A percentile compares a stretch with the other conserved stretches of the same genome.
Conservation (phyloP, 2,329 filamentous ascomycete species). For the Hypoxylon sp. region DNA sequence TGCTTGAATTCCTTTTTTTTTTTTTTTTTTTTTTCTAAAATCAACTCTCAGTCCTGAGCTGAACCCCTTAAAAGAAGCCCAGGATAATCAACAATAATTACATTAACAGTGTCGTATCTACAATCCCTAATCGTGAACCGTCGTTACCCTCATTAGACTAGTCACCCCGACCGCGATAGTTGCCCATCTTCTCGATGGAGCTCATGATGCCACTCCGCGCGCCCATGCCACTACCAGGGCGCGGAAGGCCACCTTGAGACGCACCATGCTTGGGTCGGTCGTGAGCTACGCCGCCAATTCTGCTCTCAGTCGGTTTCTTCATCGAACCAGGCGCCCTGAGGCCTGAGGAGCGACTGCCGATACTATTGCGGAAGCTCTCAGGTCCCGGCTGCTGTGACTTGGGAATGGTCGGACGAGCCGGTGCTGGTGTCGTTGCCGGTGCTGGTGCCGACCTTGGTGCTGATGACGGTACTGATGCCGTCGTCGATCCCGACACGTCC, state of each 20-base stretch:
- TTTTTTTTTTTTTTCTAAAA: too few relatives aligned
- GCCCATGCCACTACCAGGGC: conserved; percentile 58
- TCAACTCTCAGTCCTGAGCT: conserved; percentile 3
- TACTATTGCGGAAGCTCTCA: conserved; percentile 62
- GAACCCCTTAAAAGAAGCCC: conserved; percentile 22
- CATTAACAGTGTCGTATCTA: conserved; percentile 18
- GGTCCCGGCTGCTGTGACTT: conserved; percentile 17
- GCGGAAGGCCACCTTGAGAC: conserved; percentile 53
- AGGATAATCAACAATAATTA: conserved; percentile 21
- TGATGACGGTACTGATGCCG: too few relatives aligned
- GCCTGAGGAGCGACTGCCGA: conserved; percentile 60
- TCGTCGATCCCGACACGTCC: conserved; percentile 24
- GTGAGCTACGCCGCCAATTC: conserved; percentile 54
- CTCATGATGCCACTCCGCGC: conserved; percentile 78
- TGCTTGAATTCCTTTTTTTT: too few relatives aligned
- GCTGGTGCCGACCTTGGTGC: conserved; percentile 6
- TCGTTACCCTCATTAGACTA: conserved; percentile 19
- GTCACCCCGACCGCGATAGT: conserved; percentile 56
- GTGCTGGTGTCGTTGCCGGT: neutral
- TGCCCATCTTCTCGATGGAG: conserved; percentile 89
- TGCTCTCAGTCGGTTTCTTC: conserved; percentile 54
- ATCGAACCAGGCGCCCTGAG: conserved; percentile 66
- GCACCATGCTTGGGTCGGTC: conserved; percentile 56
- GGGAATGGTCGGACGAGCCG: conserved; percentile 14
- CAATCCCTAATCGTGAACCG: conserved; percentile 22